These are phyloP conservation scores for Phytophthora pistaciae DNA, from an alignment of 352 stramenopile genomes.

Conservation along the genomic window DNA sequence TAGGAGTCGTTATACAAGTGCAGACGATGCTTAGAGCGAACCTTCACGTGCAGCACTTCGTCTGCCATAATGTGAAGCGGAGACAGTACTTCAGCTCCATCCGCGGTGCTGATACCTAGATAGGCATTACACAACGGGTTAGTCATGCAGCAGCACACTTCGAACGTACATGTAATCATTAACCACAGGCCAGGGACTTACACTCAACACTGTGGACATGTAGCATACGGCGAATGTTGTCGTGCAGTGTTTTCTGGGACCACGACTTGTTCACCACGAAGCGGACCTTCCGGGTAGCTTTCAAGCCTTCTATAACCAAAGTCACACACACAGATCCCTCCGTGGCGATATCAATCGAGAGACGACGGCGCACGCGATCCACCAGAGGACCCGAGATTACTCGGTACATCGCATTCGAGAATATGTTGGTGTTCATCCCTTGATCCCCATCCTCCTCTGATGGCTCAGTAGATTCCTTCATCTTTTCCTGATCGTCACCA, in stretches of 20 bases:
- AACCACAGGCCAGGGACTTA: slow-evolving; percentile 21
- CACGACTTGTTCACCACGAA: slow-evolving; percentile 84
- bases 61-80: slow-evolving; percentile 77
- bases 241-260: slow-evolving; percentile 59
- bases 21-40: slow-evolving; percentile 61
- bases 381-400: slow-evolving; percentile 83
- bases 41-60: slow-evolving; percentile 75
- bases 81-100: slow-evolving; percentile 75
- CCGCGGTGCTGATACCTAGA: slow-evolving; percentile 56
- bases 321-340: slow-evolving; percentile 81
- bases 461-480: slow-evolving; percentile 18
- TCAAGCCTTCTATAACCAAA: slow-evolving; percentile 74
- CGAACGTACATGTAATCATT: not conserved
- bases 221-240: slow-evolving; percentile 78
- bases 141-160: not conserved
- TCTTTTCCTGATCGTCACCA: slow-evolving; percentile 32
- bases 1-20: slow-evolving; percentile 40
- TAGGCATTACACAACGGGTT: slow-evolving; percentile 27
- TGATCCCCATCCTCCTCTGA: slow-evolving; percentile 30
- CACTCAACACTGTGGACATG: slow-evolving; percentile 73
- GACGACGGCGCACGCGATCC: slow-evolving; percentile 74
- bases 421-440: slow-evolving; percentile 68
- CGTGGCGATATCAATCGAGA: slow-evolving; percentile 84
- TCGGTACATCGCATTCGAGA: slow-evolving; percentile 86
- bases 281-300: slow-evolving; percentile 60